Evolutionary conservation across 331 rosid genomes (phyloP), one percentile per base, ranked within the genome.

Genomic region (Pyracantha coccinea): DNA sequence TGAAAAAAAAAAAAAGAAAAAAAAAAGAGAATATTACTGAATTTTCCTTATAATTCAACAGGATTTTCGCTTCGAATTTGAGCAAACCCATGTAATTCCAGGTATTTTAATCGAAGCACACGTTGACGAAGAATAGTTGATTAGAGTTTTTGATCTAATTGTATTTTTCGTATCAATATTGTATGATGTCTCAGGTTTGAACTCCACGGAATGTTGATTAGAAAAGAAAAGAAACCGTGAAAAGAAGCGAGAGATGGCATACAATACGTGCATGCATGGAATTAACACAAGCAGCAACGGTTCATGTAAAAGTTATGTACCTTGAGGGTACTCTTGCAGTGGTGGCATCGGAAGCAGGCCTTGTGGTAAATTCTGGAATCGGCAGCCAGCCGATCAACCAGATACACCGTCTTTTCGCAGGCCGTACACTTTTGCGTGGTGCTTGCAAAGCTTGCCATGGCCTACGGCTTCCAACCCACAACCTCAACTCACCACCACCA

Each of bases 341-440:
- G 97, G 85, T 89, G 88, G 86, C 97, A 91, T 80, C 92, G 81
- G 83, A 91, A 91, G 85, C 97, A 87, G 74, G 89, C 90, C 77
- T 84, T 89, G 45, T 91, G 95, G 69, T 38, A 89, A 59, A 73
- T 14, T 55, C 95, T 85, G 59, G 86, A 74, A 66, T 89, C 95
- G 9, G 92, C 84, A 0, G 89, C 28, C 29, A 89, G 25, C 83
- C 85, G 80, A 24, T 91, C 92, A 21, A 89, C 93, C 20, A 82
- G 83, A 72, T 91, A 84, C 8, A 86, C 97, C 0, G 95, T 87
- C 83, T 89, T 89, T 24, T 77, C 61, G 45, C 91, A 91, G 20
- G 87, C 85, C 31, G 33, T 89, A 82, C 97, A 91, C 53, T 88
- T 88, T 28, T 91, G 97, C 53, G 88, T 80, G 72, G 89, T 82